These are phyloP conservation scores for Cardiospermum halicacabum DNA, from an alignment of 345 rosid genomes.

Conservation along the genomic window DNA sequence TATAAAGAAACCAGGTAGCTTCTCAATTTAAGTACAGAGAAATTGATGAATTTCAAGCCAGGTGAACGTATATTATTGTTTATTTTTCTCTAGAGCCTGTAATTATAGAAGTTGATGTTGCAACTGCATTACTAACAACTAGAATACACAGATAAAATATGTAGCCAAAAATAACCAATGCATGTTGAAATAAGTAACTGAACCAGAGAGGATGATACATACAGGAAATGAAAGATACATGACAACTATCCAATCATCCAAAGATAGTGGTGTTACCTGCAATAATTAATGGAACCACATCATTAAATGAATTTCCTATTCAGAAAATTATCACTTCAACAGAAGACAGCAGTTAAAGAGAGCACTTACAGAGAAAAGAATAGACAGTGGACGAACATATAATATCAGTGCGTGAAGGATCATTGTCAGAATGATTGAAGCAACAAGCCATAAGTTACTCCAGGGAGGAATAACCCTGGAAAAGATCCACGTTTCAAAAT, in stretches of 20 bases:
- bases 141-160: neutral
- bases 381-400: slow-evolving; percentile 74
- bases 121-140: neutral
- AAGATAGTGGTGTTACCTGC: slow-evolving; percentile 94
- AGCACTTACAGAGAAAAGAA: slow-evolving; percentile 90
- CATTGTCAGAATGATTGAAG: slow-evolving; percentile 87
- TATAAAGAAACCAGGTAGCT: neutral
- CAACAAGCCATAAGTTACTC: slow-evolving; percentile 99
- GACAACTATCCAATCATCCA: slow-evolving; percentile 84
- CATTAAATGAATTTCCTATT: slow-evolving; percentile 12
- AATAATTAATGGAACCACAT: slow-evolving; percentile 20
- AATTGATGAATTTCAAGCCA: neutral
- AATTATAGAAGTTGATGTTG: neutral
- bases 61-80: neutral
- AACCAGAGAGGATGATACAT: slow-evolving; percentile 18
- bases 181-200: neutral
- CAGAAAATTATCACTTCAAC: slow-evolving; percentile 2
- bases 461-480: slow-evolving; percentile 89
- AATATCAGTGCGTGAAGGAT: slow-evolving; percentile 78
- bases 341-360: slow-evolving; percentile 10
- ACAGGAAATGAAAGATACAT: slow-evolving; percentile 96
- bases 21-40: neutral
- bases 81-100: neutral
- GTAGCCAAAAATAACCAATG: neutral
- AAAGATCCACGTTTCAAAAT: slow-evolving; percentile 18